phyloP scores from a whole-genome alignment of 306 rosid species.

The Dicorynia guianensis region DNA sequence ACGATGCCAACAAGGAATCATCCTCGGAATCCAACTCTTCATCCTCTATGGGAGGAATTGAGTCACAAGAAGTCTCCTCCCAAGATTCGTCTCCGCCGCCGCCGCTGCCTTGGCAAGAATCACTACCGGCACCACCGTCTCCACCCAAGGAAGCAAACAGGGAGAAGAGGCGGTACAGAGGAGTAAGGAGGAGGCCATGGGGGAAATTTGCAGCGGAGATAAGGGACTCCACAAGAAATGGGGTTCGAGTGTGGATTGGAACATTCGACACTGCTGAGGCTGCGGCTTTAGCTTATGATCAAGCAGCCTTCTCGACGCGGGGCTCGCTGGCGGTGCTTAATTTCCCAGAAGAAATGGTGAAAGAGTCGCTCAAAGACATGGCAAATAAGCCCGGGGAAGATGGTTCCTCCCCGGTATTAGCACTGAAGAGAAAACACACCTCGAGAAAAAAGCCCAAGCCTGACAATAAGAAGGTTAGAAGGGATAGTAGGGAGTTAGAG shows the following conservation, averaged over 20 bases:
- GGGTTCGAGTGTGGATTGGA: constrained; percentile 91
- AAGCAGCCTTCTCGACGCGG: constrained; percentile 78
- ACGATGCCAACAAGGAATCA: constrained; percentile 36
- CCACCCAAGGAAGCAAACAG: not conserved
- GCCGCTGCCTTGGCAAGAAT: too few relatives aligned
- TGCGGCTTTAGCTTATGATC: constrained; percentile 94
- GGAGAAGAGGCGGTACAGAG: constrained; percentile 54
- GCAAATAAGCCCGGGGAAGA: constrained; percentile 35
- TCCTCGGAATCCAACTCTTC: constrained; percentile 39
- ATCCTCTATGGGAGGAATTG: constrained; percentile 21
- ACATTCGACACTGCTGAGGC: constrained; percentile 89
- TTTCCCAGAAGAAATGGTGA: constrained; percentile 66
- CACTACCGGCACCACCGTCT: not conserved
- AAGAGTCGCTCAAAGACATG: constrained; percentile 54
- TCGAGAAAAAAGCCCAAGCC: constrained; percentile 44
- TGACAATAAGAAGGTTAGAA: constrained; percentile 29
- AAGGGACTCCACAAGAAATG: constrained; percentile 85
- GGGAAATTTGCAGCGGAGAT: constrained; percentile 95
- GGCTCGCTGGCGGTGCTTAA: constrained; percentile 82
- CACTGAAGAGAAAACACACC: constrained; percentile 66
- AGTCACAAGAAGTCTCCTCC: constrained; percentile 53
- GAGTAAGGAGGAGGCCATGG: constrained; percentile 94
- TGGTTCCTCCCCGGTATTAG: constrained; percentile 75
- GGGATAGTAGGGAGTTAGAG: not conserved
- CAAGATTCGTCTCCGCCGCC: not conserved